Evolutionary conservation across 179 eudicot genomes (phyloP), one percentile per base, ranked within the genome.

Genomic region (Silene vulgaris): DNA sequence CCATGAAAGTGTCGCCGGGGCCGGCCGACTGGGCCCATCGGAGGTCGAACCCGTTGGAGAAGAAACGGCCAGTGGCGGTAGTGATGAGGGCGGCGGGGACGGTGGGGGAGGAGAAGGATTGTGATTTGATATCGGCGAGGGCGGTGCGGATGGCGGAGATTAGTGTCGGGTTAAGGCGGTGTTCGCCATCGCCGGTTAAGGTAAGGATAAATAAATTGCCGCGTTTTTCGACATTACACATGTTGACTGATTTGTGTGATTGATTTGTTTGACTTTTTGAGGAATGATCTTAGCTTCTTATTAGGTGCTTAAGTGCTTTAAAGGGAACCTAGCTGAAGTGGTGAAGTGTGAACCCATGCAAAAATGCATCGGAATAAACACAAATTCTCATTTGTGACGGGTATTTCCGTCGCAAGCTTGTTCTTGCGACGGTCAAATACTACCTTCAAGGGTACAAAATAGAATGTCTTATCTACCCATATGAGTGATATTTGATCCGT

Each of bases 11-110:
- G 26, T 78, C 16, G 28, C 82, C 62, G 30, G 81, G 77, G 21
- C 50, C 28, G 72, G 81, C 69, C 45, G 86, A 64, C 50, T 82
- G 80, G 7, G 91, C 93, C 88, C 90, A 87, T 0, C 63, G 62
- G 67, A 92, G 86, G 45, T 92, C 97, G 83, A 90, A 89, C 20
- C 97, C 97, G 71, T 92, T 92, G 77, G 93, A 89, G 90, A 90
- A 92, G 85, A 88, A 92, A 37, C 81, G 86, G 64, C 91, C 91
- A 2, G 76, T 17, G 26, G 93, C 82, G 23, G 79, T 71, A 72
- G 96, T 92, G 84, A 92, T 64, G 28, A 92, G 82, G 54, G 79
- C 93, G 32, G 70, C 83, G 11, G 91, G 60, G 69, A 88, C 80
- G 23, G 43, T 0, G 8, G 94, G 73, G 52, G 89, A 77, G 65